Evolutionary conservation across 257 asterid genomes (phyloP).

Genomic region (Gentiana straminea): DNA sequence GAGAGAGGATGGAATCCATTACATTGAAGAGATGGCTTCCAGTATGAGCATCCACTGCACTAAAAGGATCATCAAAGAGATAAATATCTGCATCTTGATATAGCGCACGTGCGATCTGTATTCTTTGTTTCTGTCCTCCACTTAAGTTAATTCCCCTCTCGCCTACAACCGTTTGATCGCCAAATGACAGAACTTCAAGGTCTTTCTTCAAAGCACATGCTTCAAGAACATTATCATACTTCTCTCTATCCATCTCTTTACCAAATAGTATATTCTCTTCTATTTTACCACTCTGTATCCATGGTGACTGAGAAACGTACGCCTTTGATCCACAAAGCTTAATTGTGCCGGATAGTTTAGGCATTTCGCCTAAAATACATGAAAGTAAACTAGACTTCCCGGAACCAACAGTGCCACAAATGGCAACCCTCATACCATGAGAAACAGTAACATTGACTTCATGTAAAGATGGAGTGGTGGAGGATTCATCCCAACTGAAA

Average conservation of each 20-base stretch:
- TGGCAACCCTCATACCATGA: conserved; percentile 71
- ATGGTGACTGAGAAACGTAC: conserved; percentile 75
- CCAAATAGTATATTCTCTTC: conserved; percentile 84
- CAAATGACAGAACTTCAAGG: conserved; percentile 61
- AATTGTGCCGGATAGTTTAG: conserved; percentile 54
- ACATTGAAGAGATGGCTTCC: conserved; percentile 80
- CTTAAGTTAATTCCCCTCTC: conserved; percentile 92
- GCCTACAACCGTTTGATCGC: conserved; percentile 83
- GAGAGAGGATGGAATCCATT: conserved; percentile 14
- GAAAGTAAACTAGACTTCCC: conserved; percentile 93
- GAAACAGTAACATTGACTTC: conserved; percentile 44
- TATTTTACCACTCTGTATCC: conserved; percentile 88
- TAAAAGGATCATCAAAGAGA: conserved; percentile 84
- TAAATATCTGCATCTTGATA: conserved; percentile 78
- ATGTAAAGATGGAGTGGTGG: conserved; percentile 41
- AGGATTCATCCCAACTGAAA: conserved; percentile 56
- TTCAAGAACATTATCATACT: conserved; percentile 56
- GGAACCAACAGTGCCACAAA: conserved; percentile 88
- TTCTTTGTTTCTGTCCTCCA: conserved; percentile 86
- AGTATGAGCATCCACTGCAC: conserved; percentile 95
- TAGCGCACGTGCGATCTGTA: conserved; percentile 83
- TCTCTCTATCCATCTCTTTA: conserved; percentile 50
- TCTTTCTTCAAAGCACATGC: conserved; percentile 73
- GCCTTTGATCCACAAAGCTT: conserved; percentile 56
- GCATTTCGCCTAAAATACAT: conserved; percentile 67